phyloP scores from a whole-genome alignment of 805 yeast species.

The Lipomyces mesembrius region DNA sequence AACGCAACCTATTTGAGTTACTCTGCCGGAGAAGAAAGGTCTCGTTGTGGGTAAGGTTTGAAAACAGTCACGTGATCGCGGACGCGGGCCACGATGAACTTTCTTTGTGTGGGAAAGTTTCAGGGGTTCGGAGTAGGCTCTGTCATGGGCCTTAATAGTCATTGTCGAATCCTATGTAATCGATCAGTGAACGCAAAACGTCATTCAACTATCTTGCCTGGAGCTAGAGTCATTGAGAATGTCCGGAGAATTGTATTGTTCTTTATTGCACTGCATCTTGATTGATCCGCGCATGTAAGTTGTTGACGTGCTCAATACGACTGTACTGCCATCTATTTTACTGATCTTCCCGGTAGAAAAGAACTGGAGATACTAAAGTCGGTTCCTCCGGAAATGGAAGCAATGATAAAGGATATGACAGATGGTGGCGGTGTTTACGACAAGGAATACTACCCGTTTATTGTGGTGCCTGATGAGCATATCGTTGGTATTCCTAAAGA shows the following conservation, averaged over 20 bases:
- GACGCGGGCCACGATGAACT: too few relatives aligned
- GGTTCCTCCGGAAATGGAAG: constrained; percentile 16
- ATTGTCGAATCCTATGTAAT: too few relatives aligned
- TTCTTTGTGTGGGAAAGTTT: too few relatives aligned
- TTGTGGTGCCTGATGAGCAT: constrained; percentile 29
- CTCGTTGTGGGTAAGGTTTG: too few relatives aligned
- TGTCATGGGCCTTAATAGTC: too few relatives aligned
- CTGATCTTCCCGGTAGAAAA: constrained; percentile 13
- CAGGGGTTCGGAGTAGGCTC: too few relatives aligned
- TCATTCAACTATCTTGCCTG: background rate
- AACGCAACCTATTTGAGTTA: too few relatives aligned
- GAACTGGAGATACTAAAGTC: constrained; percentile 29
- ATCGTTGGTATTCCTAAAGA: constrained; percentile 31
- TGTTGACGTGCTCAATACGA: background rate
- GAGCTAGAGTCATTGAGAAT: background rate
- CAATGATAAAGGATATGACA: constrained; percentile 1
- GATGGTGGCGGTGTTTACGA: constrained; percentile 22
- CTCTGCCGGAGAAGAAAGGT: too few relatives aligned
- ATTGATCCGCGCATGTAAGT: constrained; percentile 18
- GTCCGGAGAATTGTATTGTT: constrained; percentile 13
- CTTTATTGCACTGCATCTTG: constrained; percentile 11
- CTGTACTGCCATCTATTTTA: background rate
- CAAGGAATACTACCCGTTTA: constrained; percentile 19
- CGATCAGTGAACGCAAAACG: too few relatives aligned
- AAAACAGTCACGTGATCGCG: too few relatives aligned